Evolutionary conservation across 495 filamentous ascomycete genomes (phyloP).

Genomic region (Beverwykella pulmonaria): DNA sequence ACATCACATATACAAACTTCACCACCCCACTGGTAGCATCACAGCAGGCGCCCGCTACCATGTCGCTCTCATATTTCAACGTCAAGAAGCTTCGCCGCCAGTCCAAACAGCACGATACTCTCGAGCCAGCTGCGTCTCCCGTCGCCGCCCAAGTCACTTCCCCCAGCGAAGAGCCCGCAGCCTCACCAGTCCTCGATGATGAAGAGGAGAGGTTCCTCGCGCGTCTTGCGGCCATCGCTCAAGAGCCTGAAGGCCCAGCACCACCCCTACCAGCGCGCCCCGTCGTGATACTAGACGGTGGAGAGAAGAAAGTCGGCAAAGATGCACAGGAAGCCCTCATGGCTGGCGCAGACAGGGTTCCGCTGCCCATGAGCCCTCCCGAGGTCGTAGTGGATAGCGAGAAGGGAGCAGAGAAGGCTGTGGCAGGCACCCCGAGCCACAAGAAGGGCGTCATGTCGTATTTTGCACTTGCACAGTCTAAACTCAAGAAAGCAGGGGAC

Average conservation of each 20-base stretch:
- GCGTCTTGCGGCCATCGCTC: constrained; percentile 37
- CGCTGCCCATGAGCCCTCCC: constrained; percentile 39
- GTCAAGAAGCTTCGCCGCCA: constrained; percentile 39
- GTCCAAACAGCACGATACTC: constrained; percentile 31
- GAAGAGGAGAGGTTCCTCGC: constrained; percentile 48
- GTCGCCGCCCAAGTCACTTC: not conserved
- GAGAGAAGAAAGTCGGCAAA: constrained; percentile 32
- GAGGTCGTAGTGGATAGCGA: constrained; percentile 14
- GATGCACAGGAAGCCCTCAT: constrained; percentile 32
- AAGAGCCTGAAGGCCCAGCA: constrained; percentile 36
- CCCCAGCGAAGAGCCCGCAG: constrained; percentile 32
- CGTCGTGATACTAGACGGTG: constrained; percentile 37
- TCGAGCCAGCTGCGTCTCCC: not conserved
- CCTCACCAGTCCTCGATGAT: constrained; percentile 44
- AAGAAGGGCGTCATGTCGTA: constrained; percentile 36
- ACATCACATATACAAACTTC: not conserved
- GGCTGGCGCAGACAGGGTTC: constrained; percentile 34
- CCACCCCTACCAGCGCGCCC: constrained; percentile 36
- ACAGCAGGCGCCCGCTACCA: constrained; percentile 11
- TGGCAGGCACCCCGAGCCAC: not conserved
- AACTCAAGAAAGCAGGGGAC: constrained; percentile 15
- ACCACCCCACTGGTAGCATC: not conserved
- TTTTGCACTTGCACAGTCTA: constrained; percentile 23
- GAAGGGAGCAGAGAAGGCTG: not conserved
- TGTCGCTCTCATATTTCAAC: constrained; percentile 41